These are phyloP conservation scores for Eryngium alpinum DNA, from an alignment of 140 eudicot species.

Conservation along the genomic window DNA sequence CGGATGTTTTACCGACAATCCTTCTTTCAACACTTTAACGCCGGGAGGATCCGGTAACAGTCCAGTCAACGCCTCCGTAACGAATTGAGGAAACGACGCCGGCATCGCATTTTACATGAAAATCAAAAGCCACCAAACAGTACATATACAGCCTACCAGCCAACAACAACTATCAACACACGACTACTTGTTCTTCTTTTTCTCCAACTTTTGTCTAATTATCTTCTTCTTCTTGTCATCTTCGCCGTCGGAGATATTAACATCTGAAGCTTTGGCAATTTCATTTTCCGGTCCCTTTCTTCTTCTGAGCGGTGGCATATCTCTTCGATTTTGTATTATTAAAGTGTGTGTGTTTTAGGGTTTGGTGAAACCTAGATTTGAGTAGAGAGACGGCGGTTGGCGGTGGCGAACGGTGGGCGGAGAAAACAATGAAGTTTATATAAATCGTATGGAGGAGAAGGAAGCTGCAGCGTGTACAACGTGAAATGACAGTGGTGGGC, in stretches of 20 bases:
- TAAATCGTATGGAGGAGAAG: too few species aligned
- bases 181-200: conserved; percentile 31
- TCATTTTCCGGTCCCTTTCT: conserved; percentile 29
- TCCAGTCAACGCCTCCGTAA: conserved; percentile 75
- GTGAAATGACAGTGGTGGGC: too few species aligned
- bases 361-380: too few species aligned
- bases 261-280: conserved; percentile 13
- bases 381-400: conserved; percentile 1
- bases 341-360: too few species aligned
- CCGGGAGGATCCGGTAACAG: conserved; percentile 89
- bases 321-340: too few species aligned
- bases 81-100: conserved; percentile 73
- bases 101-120: conserved; percentile 77
- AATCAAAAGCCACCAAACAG: conserved; percentile 66
- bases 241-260: conserved; percentile 23
- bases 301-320: conserved; percentile 43
- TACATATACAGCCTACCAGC: conserved; percentile 68
- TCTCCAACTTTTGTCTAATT: conserved; percentile 8
- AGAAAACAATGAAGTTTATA: too few species aligned
- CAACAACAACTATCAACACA: conserved; percentile 76
- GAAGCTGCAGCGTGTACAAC: too few species aligned
- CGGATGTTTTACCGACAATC: conserved; percentile 69
- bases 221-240: conserved; percentile 24
- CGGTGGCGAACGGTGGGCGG: not conserved
- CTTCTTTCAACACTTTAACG: conserved; percentile 54